Evolutionary conservation across 140 eudicot genomes (phyloP), one percentile per base, ranked within the genome.

Genomic region (Ambrosia hybrid): DNA sequence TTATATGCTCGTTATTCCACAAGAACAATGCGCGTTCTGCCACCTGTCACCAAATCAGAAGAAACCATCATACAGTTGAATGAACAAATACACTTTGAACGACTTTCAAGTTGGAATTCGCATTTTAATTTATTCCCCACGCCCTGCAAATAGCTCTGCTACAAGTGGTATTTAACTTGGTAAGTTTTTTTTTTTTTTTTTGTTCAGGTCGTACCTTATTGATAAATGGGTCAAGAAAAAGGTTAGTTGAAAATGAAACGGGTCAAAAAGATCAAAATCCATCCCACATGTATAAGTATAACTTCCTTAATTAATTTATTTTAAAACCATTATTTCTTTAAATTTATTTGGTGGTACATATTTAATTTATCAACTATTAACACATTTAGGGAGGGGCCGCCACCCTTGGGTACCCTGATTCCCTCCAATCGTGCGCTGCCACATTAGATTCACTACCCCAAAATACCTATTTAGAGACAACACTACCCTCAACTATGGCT

Each of bases 21-120:
- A 89, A 57, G 84, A 89, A 89, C 73, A 89, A 78, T 1, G 92
- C 86, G 2, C 96, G 92, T 41, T 89, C 96, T 12, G 96, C 96
- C 37, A 89, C 96, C 96, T 89, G 84, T 61, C 51, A 82, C 59
- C 60, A 51, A 6, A 37, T 48, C 8, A 16, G 69, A 67, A 57
- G 10, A 69, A 36, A 37, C 65, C 21, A 9, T 57, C 62, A 9
- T 30, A 14, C 38, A 57, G 15, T 37, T 13, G 9, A 37, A 37
- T n/a, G 68, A 37, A 62, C 14, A 3, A 8, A 39, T 43, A 65
- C 37, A 15, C 4, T 61, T 64, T 14, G 34, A 64, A 41, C 53
- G 15, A 15, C 68, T 5, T 37, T 63, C 33, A 41, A 41, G 46
- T 8, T 41, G 46, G 15, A 38, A 12, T 14, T 55, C 11, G 26